These are phyloP conservation scores for Trypanosoma avium DNA, from an alignment of 208 protist genomes.

Conservation along the genomic window DNA sequence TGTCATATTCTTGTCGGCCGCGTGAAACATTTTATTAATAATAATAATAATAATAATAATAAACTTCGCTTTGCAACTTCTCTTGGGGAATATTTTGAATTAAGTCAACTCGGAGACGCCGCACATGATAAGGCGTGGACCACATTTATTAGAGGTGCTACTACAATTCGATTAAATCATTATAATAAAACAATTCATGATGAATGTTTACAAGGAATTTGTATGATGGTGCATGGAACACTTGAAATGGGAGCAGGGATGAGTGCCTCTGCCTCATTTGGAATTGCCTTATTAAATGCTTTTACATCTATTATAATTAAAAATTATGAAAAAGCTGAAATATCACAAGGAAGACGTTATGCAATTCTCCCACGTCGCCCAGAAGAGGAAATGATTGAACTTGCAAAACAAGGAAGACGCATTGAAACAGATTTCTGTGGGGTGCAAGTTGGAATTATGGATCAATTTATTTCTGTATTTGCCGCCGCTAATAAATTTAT, in stretches of 20 bases:
- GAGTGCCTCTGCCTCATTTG: constrained; percentile 83
- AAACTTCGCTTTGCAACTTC: constrained; percentile 66
- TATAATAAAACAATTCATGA: constrained; percentile 43
- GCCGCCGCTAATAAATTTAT: constrained; percentile 72
- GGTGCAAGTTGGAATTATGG: constrained; percentile 92
- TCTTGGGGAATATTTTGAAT: constrained; percentile 50
- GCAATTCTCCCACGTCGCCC: constrained; percentile 40
- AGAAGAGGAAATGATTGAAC: constrained; percentile 37
- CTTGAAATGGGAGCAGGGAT: constrained; percentile 86
- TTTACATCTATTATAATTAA: constrained; percentile 42
- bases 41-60: constrained; percentile 32
- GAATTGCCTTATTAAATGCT: constrained; percentile 60
- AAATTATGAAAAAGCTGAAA: constrained; percentile 24
- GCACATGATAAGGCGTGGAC: constrained; percentile 59
- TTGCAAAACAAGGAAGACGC: constrained; percentile 67
- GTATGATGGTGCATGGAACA: constrained; percentile 71
- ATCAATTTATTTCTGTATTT: constrained; percentile 86
- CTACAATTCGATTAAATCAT: constrained; percentile 53
- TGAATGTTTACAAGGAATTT: constrained; percentile 44
- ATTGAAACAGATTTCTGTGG: constrained; percentile 84
- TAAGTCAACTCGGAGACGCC: constrained; percentile 29
- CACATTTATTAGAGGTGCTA: constrained; percentile 62
- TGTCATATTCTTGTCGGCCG: constrained; percentile 74
- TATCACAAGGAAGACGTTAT: constrained; percentile 28
- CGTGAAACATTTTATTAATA: constrained; percentile 45